phyloP scores from a whole-genome alignment of 176 grass and related monocot species.

The Phoenix roebelenii region DNA sequence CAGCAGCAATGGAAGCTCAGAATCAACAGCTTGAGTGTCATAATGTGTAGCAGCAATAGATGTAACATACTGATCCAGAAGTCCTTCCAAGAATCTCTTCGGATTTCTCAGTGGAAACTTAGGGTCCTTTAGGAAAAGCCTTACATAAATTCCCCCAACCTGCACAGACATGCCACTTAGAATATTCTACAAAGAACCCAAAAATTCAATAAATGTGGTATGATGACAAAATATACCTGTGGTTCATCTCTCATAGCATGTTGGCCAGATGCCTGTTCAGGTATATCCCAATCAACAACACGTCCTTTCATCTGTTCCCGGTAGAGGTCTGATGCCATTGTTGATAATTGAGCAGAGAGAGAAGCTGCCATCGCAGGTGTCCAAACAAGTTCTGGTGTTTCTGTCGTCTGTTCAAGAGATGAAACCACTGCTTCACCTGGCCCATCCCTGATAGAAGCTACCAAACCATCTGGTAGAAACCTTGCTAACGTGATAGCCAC shows the following conservation, averaged over 20 bases:
- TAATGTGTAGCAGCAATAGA: constrained; percentile 95
- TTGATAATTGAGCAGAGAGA: constrained; percentile 86
- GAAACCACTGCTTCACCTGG: constrained; percentile 90
- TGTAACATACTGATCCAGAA: constrained; percentile 94
- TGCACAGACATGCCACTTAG: constrained; percentile 13
- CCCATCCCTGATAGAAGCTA: constrained; percentile 88
- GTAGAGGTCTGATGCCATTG: constrained; percentile 89
- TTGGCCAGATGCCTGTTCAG: constrained; percentile 90
- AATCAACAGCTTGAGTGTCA: constrained; percentile 62
- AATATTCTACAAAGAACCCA: no score
- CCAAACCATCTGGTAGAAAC: constrained; percentile 91
- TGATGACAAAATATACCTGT: constrained; percentile 41
- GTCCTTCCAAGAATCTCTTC: constrained; percentile 98
- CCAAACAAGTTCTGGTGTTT: constrained; percentile 99
- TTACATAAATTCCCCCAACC: constrained; percentile 99
- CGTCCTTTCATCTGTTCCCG: constrained; percentile 93
- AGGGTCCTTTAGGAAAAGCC: constrained; percentile 93
- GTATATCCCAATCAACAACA: constrained; percentile 97
- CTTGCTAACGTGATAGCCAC: constrained; percentile 85
- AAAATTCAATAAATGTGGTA: no score
- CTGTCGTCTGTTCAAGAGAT: constrained; percentile 84
- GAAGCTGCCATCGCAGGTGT: constrained; percentile 96
- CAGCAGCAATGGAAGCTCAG: constrained; percentile 83
- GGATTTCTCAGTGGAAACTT: constrained; percentile 99
- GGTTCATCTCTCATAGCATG: constrained; percentile 99